Evolutionary conservation across 768 basidiomycete species (phyloP).

Genomic region (Termitomyces sp.): DNA sequence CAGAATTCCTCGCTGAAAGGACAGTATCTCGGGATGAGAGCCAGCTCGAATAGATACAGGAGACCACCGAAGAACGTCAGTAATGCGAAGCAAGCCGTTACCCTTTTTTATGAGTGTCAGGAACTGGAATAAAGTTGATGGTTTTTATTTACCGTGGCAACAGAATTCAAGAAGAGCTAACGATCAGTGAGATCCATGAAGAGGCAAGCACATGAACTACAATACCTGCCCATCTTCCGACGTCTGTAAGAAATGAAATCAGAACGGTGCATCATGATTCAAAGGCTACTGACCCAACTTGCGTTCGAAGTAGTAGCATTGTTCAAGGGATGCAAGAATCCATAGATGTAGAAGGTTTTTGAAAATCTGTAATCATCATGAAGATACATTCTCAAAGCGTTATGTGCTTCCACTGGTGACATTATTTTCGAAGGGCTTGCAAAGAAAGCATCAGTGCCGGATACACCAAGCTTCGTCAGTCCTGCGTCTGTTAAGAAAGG

Average conservation of each 20-base stretch:
- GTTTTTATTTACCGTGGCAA: conserved; percentile 30
- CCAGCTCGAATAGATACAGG: conserved; percentile 33
- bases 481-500: conserved; percentile 41
- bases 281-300: conserved; percentile 31
- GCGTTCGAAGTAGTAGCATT: conserved; percentile 32
- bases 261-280: neutral
- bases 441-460: conserved; percentile 39
- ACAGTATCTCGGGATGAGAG: conserved; percentile 29
- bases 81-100: conserved; percentile 44
- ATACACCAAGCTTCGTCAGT: conserved; percentile 35
- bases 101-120: conserved; percentile 24
- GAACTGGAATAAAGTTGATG: neutral
- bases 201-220: neutral
- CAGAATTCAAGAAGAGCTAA: conserved; percentile 31
- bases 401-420: conserved; percentile 43
- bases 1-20: conserved; percentile 54
- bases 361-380: conserved; percentile 37
- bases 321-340: conserved; percentile 32
- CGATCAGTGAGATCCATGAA: conserved; percentile 4
- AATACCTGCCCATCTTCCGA: conserved; percentile 47
- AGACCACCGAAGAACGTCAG: conserved; percentile 42
- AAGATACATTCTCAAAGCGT: conserved; percentile 35
- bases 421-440: conserved; percentile 23
- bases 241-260: conserved; percentile 22
- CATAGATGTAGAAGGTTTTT: conserved; percentile 35